A percentile compares a stretch with the other conserved stretches of the same genome.
These are phyloP conservation scores for Psilocybe cyanescens DNA, from an alignment of 768 basidiomycete genomes.

Conservation along the genomic window DNA sequence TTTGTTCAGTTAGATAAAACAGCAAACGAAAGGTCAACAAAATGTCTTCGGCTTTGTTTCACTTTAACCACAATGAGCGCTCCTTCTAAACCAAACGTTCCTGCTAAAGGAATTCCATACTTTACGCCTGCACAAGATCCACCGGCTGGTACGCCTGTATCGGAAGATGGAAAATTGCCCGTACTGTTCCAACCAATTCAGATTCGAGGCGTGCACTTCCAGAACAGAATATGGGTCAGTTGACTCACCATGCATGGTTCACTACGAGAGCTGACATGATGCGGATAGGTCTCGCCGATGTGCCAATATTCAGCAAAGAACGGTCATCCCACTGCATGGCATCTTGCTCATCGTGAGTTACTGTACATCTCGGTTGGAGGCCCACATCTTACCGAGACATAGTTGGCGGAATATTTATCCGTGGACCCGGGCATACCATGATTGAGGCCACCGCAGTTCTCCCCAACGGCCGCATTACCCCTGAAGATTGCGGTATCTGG, in stretches of 20 bases:
- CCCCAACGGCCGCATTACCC: slow-evolving; percentile 60
- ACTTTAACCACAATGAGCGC: neutral
- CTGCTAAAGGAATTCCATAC: slow-evolving; percentile 45
- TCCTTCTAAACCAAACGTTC: slow-evolving; percentile 30
- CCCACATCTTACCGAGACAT: neutral
- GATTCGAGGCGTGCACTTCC: slow-evolving; percentile 52
- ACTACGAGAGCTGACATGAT: neutral
- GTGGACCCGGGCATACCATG: slow-evolving; percentile 57
- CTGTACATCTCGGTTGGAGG: neutral
- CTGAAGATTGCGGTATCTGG: slow-evolving; percentile 67
- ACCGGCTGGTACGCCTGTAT: slow-evolving; percentile 46
- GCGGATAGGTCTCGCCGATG: slow-evolving; percentile 50
- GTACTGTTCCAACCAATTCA: slow-evolving; percentile 56
- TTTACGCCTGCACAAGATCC: slow-evolving; percentile 50
- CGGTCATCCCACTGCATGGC: slow-evolving; percentile 58
- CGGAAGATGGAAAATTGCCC: slow-evolving; percentile 39
- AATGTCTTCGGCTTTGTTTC: no score
- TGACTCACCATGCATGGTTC: neutral
- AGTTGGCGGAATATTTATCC: slow-evolving; percentile 54
- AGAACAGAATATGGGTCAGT: slow-evolving; percentile 27
- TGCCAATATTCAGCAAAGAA: slow-evolving; percentile 64
- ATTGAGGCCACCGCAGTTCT: slow-evolving; percentile 66
- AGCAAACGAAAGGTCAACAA: no score
- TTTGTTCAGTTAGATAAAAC: no score
- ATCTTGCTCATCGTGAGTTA: slow-evolving; percentile 58